phyloP scores from a whole-genome alignment of 2,329 filamentous ascomycete species.

The Aspergillus unguis region DNA sequence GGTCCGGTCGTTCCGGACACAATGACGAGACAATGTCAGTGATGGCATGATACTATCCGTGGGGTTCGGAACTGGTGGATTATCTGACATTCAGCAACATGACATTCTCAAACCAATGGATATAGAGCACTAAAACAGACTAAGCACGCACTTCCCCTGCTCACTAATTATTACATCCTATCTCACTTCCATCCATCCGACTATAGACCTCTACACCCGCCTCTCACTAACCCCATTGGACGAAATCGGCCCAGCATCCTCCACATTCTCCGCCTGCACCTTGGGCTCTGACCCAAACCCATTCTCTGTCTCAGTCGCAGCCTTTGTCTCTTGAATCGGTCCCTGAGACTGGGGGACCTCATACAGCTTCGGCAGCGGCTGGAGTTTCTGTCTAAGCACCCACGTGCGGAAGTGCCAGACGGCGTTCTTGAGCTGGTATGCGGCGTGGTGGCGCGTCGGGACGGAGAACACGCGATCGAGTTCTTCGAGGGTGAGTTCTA shows the following conservation, averaged over 20 bases:
- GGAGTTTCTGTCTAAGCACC: constrained; percentile 29
- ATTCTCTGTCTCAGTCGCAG: neutral
- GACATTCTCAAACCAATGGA: too few relatives aligned
- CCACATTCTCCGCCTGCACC: neutral
- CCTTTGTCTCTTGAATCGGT: too few relatives aligned
- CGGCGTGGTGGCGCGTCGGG: constrained; percentile 41
- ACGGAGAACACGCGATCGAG: constrained; percentile 55
- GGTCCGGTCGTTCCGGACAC: too few relatives aligned
- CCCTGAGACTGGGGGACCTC: constrained; percentile 5
- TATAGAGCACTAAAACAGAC: too few relatives aligned
- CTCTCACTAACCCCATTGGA: neutral
- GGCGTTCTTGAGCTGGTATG: constrained; percentile 39
- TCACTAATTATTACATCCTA: too few relatives aligned
- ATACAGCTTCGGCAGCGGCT: constrained; percentile 29
- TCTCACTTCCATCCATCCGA: too few relatives aligned
- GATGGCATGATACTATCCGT: too few relatives aligned
- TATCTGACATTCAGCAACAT: too few relatives aligned
- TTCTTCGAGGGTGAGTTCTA: constrained; percentile 44
- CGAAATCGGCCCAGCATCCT: neutral
- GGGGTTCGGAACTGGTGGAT: too few relatives aligned
- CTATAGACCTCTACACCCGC: neutral
- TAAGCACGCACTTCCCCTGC: too few relatives aligned
- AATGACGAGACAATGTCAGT: too few relatives aligned
- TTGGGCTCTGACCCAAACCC: neutral
- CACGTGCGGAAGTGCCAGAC: constrained; percentile 42